Evolutionary conservation across 2,329 filamentous ascomycete genomes (phyloP), one percentile per base, ranked within the genome.

Genomic region (Hypomyces perniciosus): DNA sequence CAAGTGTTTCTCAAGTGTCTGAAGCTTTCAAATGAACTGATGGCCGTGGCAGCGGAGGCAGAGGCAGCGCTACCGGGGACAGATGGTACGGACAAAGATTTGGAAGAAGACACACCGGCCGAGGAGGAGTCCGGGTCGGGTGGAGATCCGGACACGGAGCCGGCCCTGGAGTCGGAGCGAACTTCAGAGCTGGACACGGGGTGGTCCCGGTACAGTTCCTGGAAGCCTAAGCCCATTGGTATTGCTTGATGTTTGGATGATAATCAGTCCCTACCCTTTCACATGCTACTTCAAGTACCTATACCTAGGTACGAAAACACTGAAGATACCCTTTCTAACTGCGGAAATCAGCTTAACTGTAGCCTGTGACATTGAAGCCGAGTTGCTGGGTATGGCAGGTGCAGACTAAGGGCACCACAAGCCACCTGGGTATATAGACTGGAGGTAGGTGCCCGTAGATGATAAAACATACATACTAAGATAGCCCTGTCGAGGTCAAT

Each of bases 141-240:
- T 6, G 13, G n/a, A 13, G 30, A 37, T 4, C 38, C 20, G 29
- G 28, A 31, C 10, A 30, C 26, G n/a, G 40, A 44, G 13, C 48
- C 35, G 44, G 35, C 44, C 34, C 33, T n/a, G 35, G 35, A 9
- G 35, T n/a, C 35, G 40, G 40, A 10, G 40, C 51, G 28, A 38
- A 44, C 20, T 8, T 26, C 45, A 5, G 60, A 61, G 40, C 51
- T 56, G 28, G 57, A 58, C 40, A 56, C 56, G 44, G 67, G 65
- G 12, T 83, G 80, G 80, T 67, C 68, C 26, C 66, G 68, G 51
- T 78, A 75, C 56, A 65, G 77, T 6, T 61, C 68, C 2, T 84
- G 80, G 80, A 74, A 72, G 52, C 72, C 79, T 8, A 80, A 76
- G 57, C 80, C 80, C 0, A 83, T 83, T 57, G 80, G 80, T 5